Conservation (phyloP, 768 basidiomycete genomes). For the Cyclocybe aegerita region DNA sequence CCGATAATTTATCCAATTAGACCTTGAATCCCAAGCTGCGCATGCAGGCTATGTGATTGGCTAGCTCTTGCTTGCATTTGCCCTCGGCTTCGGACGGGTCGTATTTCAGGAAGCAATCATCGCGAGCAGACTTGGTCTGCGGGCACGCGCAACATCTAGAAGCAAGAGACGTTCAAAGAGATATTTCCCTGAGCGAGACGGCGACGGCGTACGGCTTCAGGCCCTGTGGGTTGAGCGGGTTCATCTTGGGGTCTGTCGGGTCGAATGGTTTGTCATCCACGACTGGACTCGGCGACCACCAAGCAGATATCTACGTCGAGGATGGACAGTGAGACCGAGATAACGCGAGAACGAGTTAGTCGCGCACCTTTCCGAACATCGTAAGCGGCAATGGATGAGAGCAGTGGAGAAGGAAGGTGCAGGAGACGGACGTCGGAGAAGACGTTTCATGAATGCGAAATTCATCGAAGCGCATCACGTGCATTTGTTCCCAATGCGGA, state of each 20-base stretch:
- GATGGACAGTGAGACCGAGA: not conserved
- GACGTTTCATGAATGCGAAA: not conserved
- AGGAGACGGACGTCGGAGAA: too few relatives aligned
- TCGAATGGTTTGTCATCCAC: constrained; percentile 50
- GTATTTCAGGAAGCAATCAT: constrained; percentile 88
- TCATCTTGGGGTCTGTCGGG: constrained; percentile 75
- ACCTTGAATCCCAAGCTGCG: constrained; percentile 84
- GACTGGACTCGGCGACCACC: constrained; percentile 48
- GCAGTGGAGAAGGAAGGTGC: not conserved
- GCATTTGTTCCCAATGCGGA: not conserved
- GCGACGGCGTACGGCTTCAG: constrained; percentile 78
- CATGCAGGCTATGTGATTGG: constrained; percentile 90
- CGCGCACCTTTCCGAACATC: constrained; percentile 45
- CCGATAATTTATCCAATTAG: constrained; percentile 26
- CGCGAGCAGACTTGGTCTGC: constrained; percentile 86
- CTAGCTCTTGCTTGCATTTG: constrained; percentile 79
- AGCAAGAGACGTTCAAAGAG: not conserved
- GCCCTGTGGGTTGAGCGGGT: constrained; percentile 92
- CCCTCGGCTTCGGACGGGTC: constrained; percentile 65
- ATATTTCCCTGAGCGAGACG: not conserved
- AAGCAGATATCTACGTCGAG: constrained; percentile 44
- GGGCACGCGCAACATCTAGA: constrained; percentile 94
- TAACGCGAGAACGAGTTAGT: not conserved
- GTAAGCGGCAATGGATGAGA: not conserved
- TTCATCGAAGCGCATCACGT: not conserved